Base-by-base conservation (phyloP, 2,329 filamentous ascomycete genomes). In the Penicillium sp. region DNA sequence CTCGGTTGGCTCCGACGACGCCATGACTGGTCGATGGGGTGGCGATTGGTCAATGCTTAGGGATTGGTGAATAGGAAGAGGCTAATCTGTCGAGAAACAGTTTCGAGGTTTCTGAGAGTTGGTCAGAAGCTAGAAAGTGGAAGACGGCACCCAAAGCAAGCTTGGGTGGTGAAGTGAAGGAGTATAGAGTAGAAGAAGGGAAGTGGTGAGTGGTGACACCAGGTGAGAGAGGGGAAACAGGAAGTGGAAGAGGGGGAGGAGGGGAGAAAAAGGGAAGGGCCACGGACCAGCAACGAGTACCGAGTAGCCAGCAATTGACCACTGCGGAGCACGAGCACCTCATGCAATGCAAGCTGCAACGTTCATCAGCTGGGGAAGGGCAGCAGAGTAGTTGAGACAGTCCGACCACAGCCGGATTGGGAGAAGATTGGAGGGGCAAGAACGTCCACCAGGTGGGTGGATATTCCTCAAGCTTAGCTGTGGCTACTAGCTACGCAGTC, bases 361-460 rank as follows among this genome's bases (percentile, higher is more conserved):
- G 53, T 25, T 37, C 31, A 39, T 55, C 41, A 39, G 22, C 37
- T 50, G 55, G 31, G 48, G n/a, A 51, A 43, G 3, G 4, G 74
- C 77, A 1, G 75, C 74, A n/a, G 42, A 1, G 75, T 74, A 31
- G 43, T 47, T 22, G 22, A 31, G 22, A 47, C 22, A 20, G 51
- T 72, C 73, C 1, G 59, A 67, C 15, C 71, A 28, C 34, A 10
- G 45, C 45, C 45, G 45, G 28, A 49, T 49, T 35, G 14, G n/a
- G 45, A 31, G 28, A 31, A 6, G 28, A 31, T 31, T 31, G 42
- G 39, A 42, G 10, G 17, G 14, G 39, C 17, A 20, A 20, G 20
- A 20, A 20, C n/a, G 39, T n/a, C 11, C 39, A 14, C 15, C 17
- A 11, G 47, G 34, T 37, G 49, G 25, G 35, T 20, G 20, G 20